Base-by-base conservation (phyloP, 306 rosid species). In the Arachis stenosperma region DNA sequence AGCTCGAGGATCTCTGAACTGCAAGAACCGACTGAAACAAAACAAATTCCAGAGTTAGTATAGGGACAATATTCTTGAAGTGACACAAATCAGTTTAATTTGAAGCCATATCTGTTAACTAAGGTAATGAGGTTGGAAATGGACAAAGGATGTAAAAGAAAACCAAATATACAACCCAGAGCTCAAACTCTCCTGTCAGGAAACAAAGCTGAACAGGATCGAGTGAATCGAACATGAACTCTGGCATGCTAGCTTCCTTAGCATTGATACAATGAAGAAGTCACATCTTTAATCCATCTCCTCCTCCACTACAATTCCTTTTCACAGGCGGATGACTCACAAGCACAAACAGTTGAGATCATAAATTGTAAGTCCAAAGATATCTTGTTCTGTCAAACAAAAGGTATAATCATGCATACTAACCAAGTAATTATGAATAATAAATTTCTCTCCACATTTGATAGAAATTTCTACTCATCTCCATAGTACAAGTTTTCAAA, bases 11-110 rank as follows among this genome's bases (percentile, higher is more conserved):
- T 95, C 99, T 73, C 98, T 87, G 70, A 81, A 88, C 61, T 95
- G 99, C 61, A 95, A 84, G 90, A 95, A 91, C 72, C 98, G 96
- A 66, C 99, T 95, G 98, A 73, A 85, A 85, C 78, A 77, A 58
- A 58, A 66, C 41, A 68, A 58, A 63, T 71, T 61, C 14, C 50
- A 75, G 76, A 62, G 17, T 36, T 58, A 57, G 78, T 56, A 74
- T 37, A 41, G 22, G 65, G 1, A 53, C 39, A 3, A 48, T 47
- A 15, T 33, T 3, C 9, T 46, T 33, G 51, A 65, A 51, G 61
- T 67, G 58, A 43, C 43, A 12, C 47, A 43, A 53, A 74, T 61
- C 48, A 61, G n/a, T 42, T 9, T 61, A 53, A 42, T 68, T 61
- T 67, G 52, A 65, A n/a, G n/a, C 41, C 41, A 69, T 17, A 54